A percentile compares a stretch with the other conserved stretches of the same genome.
phyloP scores from a whole-genome alignment of 257 asterid species.

The Plantago ovata region DNA sequence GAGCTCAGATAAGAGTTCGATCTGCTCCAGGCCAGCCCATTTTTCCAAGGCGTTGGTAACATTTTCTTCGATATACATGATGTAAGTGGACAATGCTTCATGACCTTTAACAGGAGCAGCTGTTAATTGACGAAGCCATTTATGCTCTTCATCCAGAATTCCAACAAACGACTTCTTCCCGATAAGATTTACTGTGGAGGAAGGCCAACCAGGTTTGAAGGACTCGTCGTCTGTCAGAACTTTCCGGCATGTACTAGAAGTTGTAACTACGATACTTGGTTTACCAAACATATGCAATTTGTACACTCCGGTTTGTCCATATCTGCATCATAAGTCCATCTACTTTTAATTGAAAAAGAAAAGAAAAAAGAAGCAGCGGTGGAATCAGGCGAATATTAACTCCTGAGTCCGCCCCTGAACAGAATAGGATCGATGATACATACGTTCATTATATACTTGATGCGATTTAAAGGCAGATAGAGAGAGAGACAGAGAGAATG shows the following conservation, averaged over 20 bases:
- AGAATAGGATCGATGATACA: slow-evolving; percentile 8
- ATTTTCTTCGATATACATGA: slow-evolving; percentile 56
- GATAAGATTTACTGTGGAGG: slow-evolving; percentile 59
- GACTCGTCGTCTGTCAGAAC: slow-evolving; percentile 74
- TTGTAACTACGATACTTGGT: slow-evolving; percentile 78
- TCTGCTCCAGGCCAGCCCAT: slow-evolving; percentile 66
- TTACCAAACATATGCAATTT: slow-evolving; percentile 76
- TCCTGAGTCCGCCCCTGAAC: neutral
- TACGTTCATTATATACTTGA: too few relatives aligned
- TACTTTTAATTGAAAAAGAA: neutral
- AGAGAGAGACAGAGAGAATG: too few relatives aligned
- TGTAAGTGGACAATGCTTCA: slow-evolving; percentile 64
- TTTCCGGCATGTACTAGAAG: slow-evolving; percentile 68
- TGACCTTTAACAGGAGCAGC: slow-evolving; percentile 85
- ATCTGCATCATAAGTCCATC: slow-evolving; percentile 38
- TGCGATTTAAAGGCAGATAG: too few relatives aligned
- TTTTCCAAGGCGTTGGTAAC: slow-evolving; percentile 52
- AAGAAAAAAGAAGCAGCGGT: too few relatives aligned
- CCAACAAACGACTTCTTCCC: slow-evolving; percentile 75
- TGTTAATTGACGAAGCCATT: slow-evolving; percentile 63
- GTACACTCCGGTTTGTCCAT: slow-evolving; percentile 65
- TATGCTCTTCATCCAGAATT: slow-evolving; percentile 66
- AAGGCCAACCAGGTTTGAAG: slow-evolving; percentile 93
- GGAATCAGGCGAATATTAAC: too few relatives aligned
- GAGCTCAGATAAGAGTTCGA: slow-evolving; percentile 67